phyloP scores from a whole-genome alignment of 2,329 filamentous ascomycete species.

The Pestalotiopsis sp. region DNA sequence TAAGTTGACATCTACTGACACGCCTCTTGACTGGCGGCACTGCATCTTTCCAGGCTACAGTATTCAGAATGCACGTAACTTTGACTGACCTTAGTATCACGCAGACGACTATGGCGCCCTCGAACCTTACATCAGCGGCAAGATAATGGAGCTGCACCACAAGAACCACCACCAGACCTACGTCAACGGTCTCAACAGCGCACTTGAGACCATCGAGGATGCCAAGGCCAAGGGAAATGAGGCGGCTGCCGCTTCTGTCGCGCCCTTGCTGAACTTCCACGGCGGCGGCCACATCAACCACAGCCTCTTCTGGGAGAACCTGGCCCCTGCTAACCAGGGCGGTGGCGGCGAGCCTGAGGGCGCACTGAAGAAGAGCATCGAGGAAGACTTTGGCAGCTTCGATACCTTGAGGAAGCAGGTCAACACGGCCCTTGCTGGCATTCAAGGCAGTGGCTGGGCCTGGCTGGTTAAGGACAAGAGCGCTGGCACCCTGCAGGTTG shows the following conservation, averaged over 20 bases:
- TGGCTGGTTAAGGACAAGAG: conserved; percentile 62
- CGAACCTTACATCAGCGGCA: conserved; percentile 74
- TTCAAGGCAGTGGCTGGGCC: conserved; percentile 70
- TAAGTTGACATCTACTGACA: conserved; percentile 31
- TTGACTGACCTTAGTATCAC: neutral
- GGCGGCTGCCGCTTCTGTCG: conserved; percentile 29
- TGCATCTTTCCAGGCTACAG: neutral
- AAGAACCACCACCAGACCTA: conserved; percentile 83
- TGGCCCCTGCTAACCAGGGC: conserved; percentile 46
- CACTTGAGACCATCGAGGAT: conserved; percentile 67
- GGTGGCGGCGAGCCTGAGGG: conserved; percentile 53
- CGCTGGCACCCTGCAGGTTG: conserved; percentile 55
- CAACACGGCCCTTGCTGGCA: conserved; percentile 53
- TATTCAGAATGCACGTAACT: neutral
- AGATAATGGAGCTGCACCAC: conserved; percentile 87
- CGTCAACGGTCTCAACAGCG: conserved; percentile 75
- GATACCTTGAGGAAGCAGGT: conserved; percentile 56
- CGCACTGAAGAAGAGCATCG: conserved; percentile 48
- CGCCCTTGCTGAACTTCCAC: conserved; percentile 62
- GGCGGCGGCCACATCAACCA: conserved; percentile 70
- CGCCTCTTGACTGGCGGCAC: neutral
- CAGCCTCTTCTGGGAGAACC: conserved; percentile 71
- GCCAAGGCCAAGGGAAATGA: conserved; percentile 54
- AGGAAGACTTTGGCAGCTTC: conserved; percentile 58
- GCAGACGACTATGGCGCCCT: conserved; percentile 95